These are phyloP conservation scores for Leccinum griseonigrum DNA, from an alignment of 1,284 basidiomycete genomes.

Conservation along the genomic window DNA sequence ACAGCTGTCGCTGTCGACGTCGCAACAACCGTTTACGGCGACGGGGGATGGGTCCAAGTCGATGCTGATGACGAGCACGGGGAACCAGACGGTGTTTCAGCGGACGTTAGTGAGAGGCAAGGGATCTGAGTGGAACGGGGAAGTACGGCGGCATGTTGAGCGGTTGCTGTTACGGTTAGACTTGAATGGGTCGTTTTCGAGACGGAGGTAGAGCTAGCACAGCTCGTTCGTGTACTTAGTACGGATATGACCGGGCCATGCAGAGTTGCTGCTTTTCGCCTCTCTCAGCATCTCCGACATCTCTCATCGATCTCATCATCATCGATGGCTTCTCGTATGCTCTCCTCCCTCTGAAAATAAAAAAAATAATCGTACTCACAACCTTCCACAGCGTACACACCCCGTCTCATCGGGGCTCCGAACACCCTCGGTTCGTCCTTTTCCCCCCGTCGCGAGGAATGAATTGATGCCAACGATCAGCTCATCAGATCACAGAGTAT, in stretches of 20 bases:
- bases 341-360: slow-evolving; percentile 4
- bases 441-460: neutral
- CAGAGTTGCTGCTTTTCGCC: slow-evolving; percentile 41
- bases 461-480: slow-evolving; percentile 15
- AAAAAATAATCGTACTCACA: slow-evolving; percentile 3
- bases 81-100: slow-evolving; percentile 55
- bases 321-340: slow-evolving; percentile 59
- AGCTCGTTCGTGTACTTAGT: neutral
- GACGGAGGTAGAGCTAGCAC: slow-evolving; percentile 27
- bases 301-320: slow-evolving; percentile 40
- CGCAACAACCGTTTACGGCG: slow-evolving; percentile 60
- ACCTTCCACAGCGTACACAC: slow-evolving; percentile 54
- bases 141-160: slow-evolving; percentile 78
- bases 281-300: slow-evolving; percentile 58
- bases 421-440: slow-evolving; percentile 82
- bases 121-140: slow-evolving; percentile 53
- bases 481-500: slow-evolving; percentile 86
- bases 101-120: slow-evolving; percentile 46
- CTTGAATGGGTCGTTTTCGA: slow-evolving; percentile 79
- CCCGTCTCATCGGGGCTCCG: slow-evolving; percentile 82
- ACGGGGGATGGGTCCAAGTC: slow-evolving; percentile 67
- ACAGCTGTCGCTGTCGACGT: slow-evolving; percentile 71
- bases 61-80: slow-evolving; percentile 57
- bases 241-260: slow-evolving; percentile 32
- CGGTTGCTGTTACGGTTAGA: slow-evolving; percentile 79